A percentile compares a stretch with the other conserved stretches of the same genome.
phyloP scores from a whole-genome alignment of 768 basidiomycete species.

The Tephrocybe sp. region DNA sequence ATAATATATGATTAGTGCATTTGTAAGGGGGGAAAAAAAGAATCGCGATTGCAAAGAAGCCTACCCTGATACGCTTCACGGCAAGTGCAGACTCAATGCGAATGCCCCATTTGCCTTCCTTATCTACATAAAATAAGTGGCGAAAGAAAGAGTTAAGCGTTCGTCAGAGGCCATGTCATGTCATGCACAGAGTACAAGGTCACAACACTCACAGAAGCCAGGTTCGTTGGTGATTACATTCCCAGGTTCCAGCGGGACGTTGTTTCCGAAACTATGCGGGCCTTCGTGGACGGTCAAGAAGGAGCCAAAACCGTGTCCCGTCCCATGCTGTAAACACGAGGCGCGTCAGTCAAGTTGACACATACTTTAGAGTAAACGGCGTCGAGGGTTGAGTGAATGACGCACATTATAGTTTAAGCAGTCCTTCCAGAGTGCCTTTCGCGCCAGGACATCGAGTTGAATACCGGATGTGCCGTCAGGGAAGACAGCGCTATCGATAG shows the following conservation, averaged over 20 bases:
- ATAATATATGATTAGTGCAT: background rate
- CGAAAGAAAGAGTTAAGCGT: background rate
- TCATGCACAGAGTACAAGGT: constrained; percentile 11
- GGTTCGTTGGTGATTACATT: constrained; percentile 95
- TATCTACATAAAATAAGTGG: constrained; percentile 47
- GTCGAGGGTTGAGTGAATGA: constrained; percentile 2
- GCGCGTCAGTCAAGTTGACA: constrained; percentile 9
- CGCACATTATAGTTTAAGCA: constrained; percentile 76
- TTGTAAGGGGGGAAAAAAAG: background rate
- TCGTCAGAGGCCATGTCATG: constrained; percentile 11
- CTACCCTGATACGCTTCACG: constrained; percentile 62
- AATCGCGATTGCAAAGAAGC: constrained; percentile 6
- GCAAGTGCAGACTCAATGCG: constrained; percentile 82
- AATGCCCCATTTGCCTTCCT: constrained; percentile 82
- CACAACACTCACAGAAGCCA: constrained; percentile 67
- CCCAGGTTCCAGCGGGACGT: constrained; percentile 72
- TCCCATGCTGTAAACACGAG: constrained; percentile 64
- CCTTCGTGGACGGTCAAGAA: constrained; percentile 88
- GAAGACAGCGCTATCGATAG: constrained; percentile 87
- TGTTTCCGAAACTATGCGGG: constrained; percentile 72
- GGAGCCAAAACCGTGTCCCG: constrained; percentile 87
- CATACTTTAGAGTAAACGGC: background rate
- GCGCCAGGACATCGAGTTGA: constrained; percentile 85
- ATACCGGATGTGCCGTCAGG: constrained; percentile 81
- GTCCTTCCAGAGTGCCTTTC: constrained; percentile 84